Base-by-base conservation (phyloP, 345 rosid genomes). In the Turritis glabra region DNA sequence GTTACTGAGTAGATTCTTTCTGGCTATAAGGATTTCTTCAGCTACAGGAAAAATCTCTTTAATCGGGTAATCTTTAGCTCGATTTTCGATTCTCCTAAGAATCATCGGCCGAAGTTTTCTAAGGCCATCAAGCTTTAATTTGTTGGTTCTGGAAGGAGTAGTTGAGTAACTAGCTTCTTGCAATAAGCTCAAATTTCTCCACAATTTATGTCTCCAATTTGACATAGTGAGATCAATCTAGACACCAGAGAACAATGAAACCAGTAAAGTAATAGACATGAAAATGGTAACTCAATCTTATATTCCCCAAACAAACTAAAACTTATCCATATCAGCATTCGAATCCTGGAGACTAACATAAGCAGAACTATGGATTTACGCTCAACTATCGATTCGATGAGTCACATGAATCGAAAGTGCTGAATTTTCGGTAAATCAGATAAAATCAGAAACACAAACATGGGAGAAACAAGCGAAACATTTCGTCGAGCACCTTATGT, bases 51-150 rank as follows among this genome's bases (percentile, higher is more conserved):
- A 79, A 88, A 84, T 81, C 35, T 62, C 74, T 5, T 33, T 71
- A 51, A 91, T 33, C 5, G 96, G 98, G 58, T 87, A 89, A 11
- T 86, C 85, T 83, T 87, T 84, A 3, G 90, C 89, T 67, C 93
- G 81, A n/a, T 81, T 75, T 73, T 90, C 83, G 6, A 95, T 84
- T 80, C 97, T 83, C 72, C 82, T 77, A n/a, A 77, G 75, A 75
- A 95, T 92, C 96, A 95, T 86, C 5, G 96, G 92, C 77, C 97
- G 50, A 59, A 89, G 72, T 76, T 87, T 86, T 77, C 83, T 84
- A 66, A 87, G 80, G 76, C 89, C 87, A 15, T 68, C 41, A 56
- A 56, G 71, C 68, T 80, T 81, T 1, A 90, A 66, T 76, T 87
- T 81, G 80, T 85, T 91, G 71, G 62, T 77, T 72, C 86, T 80